Percentiles rank a stretch among this genome's conserved stretches.
phyloP scores from a whole-genome alignment of 441 rosid species.

The Geranium incanum region DNA sequence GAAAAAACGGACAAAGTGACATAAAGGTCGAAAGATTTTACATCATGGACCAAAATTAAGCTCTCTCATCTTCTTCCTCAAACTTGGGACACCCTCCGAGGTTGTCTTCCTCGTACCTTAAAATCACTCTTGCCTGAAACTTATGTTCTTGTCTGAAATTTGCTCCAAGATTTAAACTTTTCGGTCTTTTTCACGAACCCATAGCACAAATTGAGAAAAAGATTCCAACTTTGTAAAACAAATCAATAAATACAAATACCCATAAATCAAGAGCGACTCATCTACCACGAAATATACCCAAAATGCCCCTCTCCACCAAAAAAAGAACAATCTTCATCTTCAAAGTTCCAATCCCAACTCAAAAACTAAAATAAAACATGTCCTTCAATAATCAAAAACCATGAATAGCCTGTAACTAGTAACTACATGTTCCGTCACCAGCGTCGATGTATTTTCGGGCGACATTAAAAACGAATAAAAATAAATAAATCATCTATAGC shows the following conservation, averaged over 20 bases:
- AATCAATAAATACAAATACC: neutral
- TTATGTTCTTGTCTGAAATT: too few species aligned
- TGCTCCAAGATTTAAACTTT: too few species aligned
- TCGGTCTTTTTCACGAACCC: too few species aligned
- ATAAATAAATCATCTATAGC: neutral
- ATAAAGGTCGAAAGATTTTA: neutral
- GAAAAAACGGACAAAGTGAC: neutral
- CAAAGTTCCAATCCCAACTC: neutral
- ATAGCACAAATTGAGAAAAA: too few species aligned
- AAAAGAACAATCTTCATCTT: neutral
- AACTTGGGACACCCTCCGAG: neutral
- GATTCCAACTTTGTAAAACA: too few species aligned
- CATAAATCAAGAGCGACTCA: neutral
- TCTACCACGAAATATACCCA: neutral
- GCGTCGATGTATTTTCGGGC: neutral
- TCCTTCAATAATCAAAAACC: neutral
- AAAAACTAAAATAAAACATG: neutral
- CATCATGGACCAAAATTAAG: neutral
- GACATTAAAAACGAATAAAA: neutral
- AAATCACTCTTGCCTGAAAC: neutral
- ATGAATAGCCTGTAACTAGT: neutral
- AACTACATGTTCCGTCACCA: neutral
- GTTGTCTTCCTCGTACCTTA: neutral
- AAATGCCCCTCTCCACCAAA: neutral
- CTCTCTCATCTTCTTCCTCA: neutral